phyloP scores from a whole-genome alignment of 805 yeast genomes.

The Hanseniaspora opuntiae region DNA sequence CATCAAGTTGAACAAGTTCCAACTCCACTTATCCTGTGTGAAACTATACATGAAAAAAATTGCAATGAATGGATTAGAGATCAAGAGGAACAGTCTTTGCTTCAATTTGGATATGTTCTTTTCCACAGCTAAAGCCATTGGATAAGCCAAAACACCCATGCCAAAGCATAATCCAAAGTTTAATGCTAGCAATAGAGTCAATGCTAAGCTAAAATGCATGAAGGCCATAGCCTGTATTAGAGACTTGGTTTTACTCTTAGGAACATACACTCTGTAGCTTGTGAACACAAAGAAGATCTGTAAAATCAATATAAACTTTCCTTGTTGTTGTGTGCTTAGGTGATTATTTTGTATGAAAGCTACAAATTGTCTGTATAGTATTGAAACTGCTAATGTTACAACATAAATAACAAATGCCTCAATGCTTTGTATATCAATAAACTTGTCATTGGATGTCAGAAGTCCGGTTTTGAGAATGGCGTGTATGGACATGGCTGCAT shows the following conservation, averaged over 20 bases:
- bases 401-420: slow-evolving; percentile 21
- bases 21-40: slow-evolving; percentile 26
- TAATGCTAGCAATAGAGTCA: slow-evolving; percentile 62
- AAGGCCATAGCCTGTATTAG: slow-evolving; percentile 35
- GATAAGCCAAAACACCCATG: slow-evolving; percentile 59
- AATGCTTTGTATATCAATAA: slow-evolving; percentile 15
- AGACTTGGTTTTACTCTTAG: slow-evolving; percentile 17
- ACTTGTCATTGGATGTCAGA: slow-evolving; percentile 11
- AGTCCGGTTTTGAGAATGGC: slow-evolving; percentile 32
- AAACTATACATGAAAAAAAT: slow-evolving; percentile 24
- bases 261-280: slow-evolving; percentile 16
- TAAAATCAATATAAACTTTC: slow-evolving; percentile 14
- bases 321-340: slow-evolving; percentile 10
- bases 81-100: slow-evolving; percentile 27
- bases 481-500: slow-evolving; percentile 54
- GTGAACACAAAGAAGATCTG: slow-evolving; percentile 16
- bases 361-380: slow-evolving; percentile 12
- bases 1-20: slow-evolving; percentile 37
- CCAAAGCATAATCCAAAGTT: slow-evolving; percentile 71
- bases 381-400: slow-evolving; percentile 23
- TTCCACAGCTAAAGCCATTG: slow-evolving; percentile 45
- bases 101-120: slow-evolving; percentile 13
- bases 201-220: slow-evolving; percentile 49
- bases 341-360: slow-evolving; percentile 10
- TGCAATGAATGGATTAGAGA: slow-evolving; percentile 42